Base-by-base conservation (phyloP, 257 asterid species). In the Nicotiana tomentosiformis region DNA sequence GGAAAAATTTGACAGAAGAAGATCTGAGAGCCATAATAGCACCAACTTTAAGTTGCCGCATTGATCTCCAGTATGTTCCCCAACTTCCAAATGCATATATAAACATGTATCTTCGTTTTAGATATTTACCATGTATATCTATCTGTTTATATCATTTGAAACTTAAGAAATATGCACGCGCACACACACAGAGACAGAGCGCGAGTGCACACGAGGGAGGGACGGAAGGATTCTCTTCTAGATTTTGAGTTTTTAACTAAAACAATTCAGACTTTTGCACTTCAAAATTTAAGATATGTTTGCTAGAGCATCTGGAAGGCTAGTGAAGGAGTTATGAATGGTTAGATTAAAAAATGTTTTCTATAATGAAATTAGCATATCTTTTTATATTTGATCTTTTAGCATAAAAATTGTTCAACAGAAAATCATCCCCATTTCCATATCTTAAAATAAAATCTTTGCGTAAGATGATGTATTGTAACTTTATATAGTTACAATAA, bases 11-110 rank as follows among this genome's bases (percentile, higher is more conserved):
- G 66, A 84, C 90, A 30, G 88, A 90, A 85, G 90, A 85, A 33
- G 88, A 85, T 61, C 78, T 88, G 84, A 82, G 93, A 84, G 87
- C 88, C 74, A 87, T 88, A 66, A 82, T 86, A 80, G 93, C 90
- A 62, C 86, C 91, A 82, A 90, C 87, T 66, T 84, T 90, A 86
- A 86, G 90, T 81, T 88, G 91, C 86, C 93, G 89, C 77, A 86
- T 90, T 58, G 90, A 88, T 85, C 89, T 88, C 77, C 90, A 85
- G 93, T 87, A 85, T 84, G 89, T 46, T 79, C 35, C 61, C 82
- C 78, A 18, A 26, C 81, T 82, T 80, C 43, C 26, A 51, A 72
- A 43, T 39, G 78, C 78, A 37, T n/a, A 69, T 39, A 70, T 23
- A 26, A 23, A 62, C 32, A 37, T 37, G 18, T 69, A 68, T 12